Percentiles rank a stretch among this genome's conserved stretches.
These are phyloP conservation scores for Neopestalotiopsis sp. DNA, from an alignment of 2,329 filamentous ascomycete genomes.

Conservation along the genomic window DNA sequence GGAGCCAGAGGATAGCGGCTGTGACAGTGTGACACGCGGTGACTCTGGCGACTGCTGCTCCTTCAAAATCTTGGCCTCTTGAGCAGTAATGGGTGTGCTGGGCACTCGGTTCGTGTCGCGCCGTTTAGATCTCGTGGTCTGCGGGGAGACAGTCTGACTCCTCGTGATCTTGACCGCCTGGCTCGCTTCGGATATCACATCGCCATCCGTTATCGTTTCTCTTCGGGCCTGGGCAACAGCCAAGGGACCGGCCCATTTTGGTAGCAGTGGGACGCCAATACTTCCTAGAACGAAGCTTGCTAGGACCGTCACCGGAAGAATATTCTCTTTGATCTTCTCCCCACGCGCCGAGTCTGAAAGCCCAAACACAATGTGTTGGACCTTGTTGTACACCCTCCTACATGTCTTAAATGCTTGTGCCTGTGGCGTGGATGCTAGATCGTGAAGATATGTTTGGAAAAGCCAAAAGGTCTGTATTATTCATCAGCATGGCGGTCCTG, in stretches of 20 bases:
- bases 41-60: constrained; percentile 12
- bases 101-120: constrained; percentile 53
- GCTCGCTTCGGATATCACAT: constrained; percentile 65
- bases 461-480: constrained; percentile 80
- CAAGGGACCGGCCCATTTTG: constrained; percentile 79
- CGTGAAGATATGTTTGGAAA: constrained; percentile 86
- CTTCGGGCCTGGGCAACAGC: constrained; percentile 83
- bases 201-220: constrained; percentile 64
- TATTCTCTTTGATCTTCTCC: constrained; percentile 83
- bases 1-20: constrained; percentile 14
- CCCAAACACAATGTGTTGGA: constrained; percentile 87
- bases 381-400: constrained; percentile 84
- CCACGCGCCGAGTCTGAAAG: constrained; percentile 70
- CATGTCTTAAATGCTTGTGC: constrained; percentile 82
- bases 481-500: constrained; percentile 30
- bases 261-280: constrained; percentile 75
- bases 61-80: constrained; percentile 27
- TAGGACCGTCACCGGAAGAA: constrained; percentile 79
- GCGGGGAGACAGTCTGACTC: constrained; percentile 69
- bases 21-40: constrained; percentile 15
- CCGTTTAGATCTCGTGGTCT: constrained; percentile 57
- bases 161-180: constrained; percentile 59
- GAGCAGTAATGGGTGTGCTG: constrained; percentile 47
- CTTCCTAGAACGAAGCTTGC: constrained; percentile 81
- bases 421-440: constrained; percentile 76